A percentile compares a stretch with the other conserved stretches of the same genome.
Conservation (phyloP, 164 flowering plant genomes). For the Nymphaea colorata region DNA sequence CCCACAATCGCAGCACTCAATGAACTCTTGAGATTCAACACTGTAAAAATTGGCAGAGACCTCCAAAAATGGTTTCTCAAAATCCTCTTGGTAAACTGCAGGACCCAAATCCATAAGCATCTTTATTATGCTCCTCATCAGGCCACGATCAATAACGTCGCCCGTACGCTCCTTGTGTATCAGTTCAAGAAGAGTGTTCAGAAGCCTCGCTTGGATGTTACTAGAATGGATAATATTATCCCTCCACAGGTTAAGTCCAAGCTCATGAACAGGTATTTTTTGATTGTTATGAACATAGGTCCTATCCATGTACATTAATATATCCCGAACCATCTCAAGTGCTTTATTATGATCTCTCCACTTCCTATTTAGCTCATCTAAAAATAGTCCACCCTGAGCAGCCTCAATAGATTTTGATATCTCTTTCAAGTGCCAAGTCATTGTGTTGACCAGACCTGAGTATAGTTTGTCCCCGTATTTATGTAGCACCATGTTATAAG, state of each 20-base stretch:
- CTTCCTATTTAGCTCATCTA: slow-evolving; percentile 79
- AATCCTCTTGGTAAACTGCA: slow-evolving; percentile 69
- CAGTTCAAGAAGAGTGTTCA: slow-evolving; percentile 61
- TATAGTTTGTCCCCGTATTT: slow-evolving; percentile 89
- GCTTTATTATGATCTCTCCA: slow-evolving; percentile 90
- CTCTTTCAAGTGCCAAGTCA: slow-evolving; percentile 70
- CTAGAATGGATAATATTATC: slow-evolving; percentile 56
- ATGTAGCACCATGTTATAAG: slow-evolving; percentile 95
- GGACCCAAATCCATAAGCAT: slow-evolving; percentile 81
- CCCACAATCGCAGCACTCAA: slow-evolving; percentile 81
- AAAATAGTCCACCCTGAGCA: slow-evolving; percentile 67
- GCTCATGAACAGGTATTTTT: slow-evolving; percentile 80
- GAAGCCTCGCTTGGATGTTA: slow-evolving; percentile 62
- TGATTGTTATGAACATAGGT: slow-evolving; percentile 66
- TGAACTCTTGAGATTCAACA: slow-evolving; percentile 69
- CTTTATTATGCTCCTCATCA: slow-evolving; percentile 73
- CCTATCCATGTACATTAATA: slow-evolving; percentile 98
- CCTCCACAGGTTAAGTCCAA: slow-evolving; percentile 86
- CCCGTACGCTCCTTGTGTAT: slow-evolving; percentile 61
- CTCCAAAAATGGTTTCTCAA: slow-evolving; percentile 71
- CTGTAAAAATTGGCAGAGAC: slow-evolving; percentile 67
- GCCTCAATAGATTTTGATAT: slow-evolving; percentile 67
- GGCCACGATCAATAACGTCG: slow-evolving; percentile 69
- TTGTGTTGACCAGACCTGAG: slow-evolving; percentile 70
- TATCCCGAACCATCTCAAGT: slow-evolving; percentile 79